These are phyloP conservation scores for Toxicodendron radicans DNA, from an alignment of 345 rosid species.

Conservation along the genomic window DNA sequence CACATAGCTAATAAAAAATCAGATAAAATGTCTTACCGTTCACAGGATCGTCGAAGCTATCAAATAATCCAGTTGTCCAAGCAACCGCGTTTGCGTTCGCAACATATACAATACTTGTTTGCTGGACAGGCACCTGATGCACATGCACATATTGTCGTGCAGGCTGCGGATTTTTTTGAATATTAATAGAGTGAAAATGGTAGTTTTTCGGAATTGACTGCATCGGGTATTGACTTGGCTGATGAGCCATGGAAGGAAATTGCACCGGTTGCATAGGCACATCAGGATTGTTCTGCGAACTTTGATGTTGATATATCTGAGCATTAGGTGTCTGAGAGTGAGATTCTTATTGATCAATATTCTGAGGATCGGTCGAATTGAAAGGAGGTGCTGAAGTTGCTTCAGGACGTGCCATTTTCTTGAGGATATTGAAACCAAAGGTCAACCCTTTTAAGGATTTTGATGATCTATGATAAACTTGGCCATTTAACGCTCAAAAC, in stretches of 20 bases:
- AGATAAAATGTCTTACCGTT: background rate
- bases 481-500: background rate
- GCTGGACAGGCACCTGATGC: too few species aligned
- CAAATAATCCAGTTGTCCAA: slow-evolving; percentile 25
- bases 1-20: background rate
- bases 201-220: background rate
- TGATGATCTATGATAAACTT: background rate
- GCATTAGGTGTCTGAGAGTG: background rate
- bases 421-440: background rate
- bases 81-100: background rate
- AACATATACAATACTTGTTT: background rate
- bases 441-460: background rate
- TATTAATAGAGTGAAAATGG: background rate
- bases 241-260: background rate
- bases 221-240: background rate
- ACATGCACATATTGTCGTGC: background rate
- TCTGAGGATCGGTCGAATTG: background rate
- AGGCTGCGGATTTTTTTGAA: background rate
- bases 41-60: slow-evolving; percentile 22
- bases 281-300: too few species aligned
- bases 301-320: too few species aligned
- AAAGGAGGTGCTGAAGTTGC: background rate
- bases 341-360: background rate
- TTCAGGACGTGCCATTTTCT: slow-evolving; percentile 1
- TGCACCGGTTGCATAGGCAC: too few species aligned